A percentile compares a stretch with the other conserved stretches of the same genome.
Evolutionary conservation across 2,329 filamentous ascomycete species (phyloP).

Genomic region (Calycina herbarum): DNA sequence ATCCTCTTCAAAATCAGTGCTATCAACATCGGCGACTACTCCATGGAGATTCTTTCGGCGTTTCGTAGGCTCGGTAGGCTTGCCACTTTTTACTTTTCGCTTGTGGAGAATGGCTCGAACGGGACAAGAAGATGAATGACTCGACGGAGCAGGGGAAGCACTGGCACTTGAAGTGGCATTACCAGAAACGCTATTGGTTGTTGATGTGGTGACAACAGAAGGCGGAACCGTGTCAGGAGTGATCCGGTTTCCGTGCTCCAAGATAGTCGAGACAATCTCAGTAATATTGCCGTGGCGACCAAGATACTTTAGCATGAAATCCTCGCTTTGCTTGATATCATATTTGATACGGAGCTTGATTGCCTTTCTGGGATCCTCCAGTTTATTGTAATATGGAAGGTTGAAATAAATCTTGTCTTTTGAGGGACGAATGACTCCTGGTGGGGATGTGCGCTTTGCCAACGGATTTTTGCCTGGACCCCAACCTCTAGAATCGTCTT

Average conservation of each 20-base stretch:
- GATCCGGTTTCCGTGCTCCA: not conserved
- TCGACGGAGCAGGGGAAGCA: not conserved
- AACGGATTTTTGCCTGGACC: not conserved
- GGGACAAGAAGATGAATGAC: not conserved
- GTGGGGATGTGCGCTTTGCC: not conserved
- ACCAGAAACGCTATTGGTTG: no score
- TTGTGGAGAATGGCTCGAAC: not conserved
- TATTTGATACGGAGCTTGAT: not conserved
- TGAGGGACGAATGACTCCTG: not conserved
- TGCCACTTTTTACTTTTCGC: not conserved
- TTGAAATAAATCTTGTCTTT: not conserved
- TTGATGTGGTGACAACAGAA: not conserved
- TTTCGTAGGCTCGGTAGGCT: not conserved
- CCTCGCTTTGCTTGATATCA: not conserved
- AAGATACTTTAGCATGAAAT: not conserved
- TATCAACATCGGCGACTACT: not conserved
- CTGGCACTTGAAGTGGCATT: not conserved
- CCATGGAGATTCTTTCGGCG: not conserved
- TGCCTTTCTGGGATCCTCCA: not conserved
- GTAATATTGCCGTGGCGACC: not conserved
- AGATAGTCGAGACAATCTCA: not conserved
- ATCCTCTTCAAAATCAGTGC: not conserved
- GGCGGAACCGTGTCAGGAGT: not conserved
- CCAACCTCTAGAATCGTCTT: slow-evolving; percentile 1
- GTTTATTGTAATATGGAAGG: not conserved